Base-by-base conservation (phyloP, 345 rosid genomes). In the Trapa incisa region DNA sequence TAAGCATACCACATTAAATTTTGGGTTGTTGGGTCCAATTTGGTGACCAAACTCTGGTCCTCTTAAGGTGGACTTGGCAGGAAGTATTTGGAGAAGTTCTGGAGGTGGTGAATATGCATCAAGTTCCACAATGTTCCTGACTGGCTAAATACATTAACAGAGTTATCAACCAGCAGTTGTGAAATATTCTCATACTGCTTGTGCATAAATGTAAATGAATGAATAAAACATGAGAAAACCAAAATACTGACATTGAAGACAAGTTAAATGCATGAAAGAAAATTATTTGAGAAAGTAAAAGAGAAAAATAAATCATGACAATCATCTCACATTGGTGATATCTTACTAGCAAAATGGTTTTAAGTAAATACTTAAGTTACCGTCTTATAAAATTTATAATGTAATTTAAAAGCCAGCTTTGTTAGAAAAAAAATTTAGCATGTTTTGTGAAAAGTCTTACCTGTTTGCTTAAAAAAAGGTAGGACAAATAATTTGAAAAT, bases 11-110 rank as follows among this genome's bases (percentile, higher is more conserved):
- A 83, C 74, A 74, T 75, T 75, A 74, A 94, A 94, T 73, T 86
- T 94, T 62, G 91, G 86, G 84, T 93, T 93, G 61, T 90, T 90
- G 14, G 90, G 97, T 66, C 96, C 97, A 77, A 93, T 93, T 76
- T 87, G 98, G 3, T 90, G 79, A 65, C 94, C 96, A 65, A 79
- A 79, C 57, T 76, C 75, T 1, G 95, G 74, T 61, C 80, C 80
- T 77, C 95, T 83, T n/a, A 85, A 61, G 14, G 89, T 84, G 6
- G 97, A 91, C 68, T 82, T 88, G 1, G 75, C 81, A 66, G 99
- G 97, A 73, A 91, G 91, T 58, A 94, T 94, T 70, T 81, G 96
- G 81, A 86, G 92, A 67, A 94, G 95, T 80, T 89, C 91, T 0
- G 73, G 64, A 39, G 97, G 95, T 67, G 97, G 92, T 50, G 87